Evolutionary conservation across 164 flowering plant species (phyloP), one percentile per base, ranked within the genome.

Genomic region (Buxus sempervirens): DNA sequence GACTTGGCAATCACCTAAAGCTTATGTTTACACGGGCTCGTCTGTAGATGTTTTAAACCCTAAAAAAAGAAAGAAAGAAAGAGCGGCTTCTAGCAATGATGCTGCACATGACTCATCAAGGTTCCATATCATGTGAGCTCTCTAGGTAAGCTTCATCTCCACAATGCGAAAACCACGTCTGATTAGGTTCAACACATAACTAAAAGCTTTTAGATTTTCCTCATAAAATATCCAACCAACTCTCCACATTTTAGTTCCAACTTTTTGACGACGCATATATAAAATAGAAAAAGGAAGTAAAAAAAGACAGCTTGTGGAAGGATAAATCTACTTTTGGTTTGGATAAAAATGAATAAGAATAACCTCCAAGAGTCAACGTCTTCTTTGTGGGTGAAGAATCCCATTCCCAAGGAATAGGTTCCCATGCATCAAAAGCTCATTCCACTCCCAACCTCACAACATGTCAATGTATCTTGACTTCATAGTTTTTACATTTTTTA

Each of bases 321-420:
- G 10, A 9, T 41, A 23, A n/a, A n/a, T 51, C 59, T 65, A 51
- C 65, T 51, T 53, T 65, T 2, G 28, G 57, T 36, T 56, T 36
- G 56, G 26, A 9, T 5, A 45, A 5, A 45, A 45, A 36, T 60
- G 19, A 66, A 65, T 25, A 54, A 24, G 38, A 60, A 54, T 56
- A 49, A 57, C 62, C 60, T 62, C 72, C 58, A 54, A 67, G 66
- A 61, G 79, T 76, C 79, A 76, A 76, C 73, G 48, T 42, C 64
- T 65, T 61, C 59, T 42, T 65, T 54, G 75, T 76, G 78, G 75
- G 60, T 32, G 55, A 49, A 62, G 75, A 72, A 76, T 67, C 75
- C 25, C 64, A 55, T 64, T 68, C 79, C 70, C 36, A 56, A 12
- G 63, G 72, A 70, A 70, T 63, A 55, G 25, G 58, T 70, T 70